These are phyloP conservation scores for Mycosphaerella arachidis DNA, from an alignment of 2,329 filamentous ascomycete species.

Conservation along the genomic window DNA sequence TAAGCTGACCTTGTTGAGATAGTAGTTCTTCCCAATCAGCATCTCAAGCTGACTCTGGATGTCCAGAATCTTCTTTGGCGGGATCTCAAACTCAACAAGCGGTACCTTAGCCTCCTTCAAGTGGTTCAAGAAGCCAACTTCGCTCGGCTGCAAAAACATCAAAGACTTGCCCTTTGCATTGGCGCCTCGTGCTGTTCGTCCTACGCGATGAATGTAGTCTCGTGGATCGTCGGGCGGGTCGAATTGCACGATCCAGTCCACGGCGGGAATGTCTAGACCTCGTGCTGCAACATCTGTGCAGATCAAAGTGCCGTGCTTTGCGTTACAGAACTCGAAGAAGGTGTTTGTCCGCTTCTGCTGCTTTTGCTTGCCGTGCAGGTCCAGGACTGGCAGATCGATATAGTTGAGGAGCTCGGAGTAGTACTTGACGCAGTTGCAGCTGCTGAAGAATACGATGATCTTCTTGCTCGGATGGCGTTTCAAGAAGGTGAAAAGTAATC, in stretches of 20 bases:
- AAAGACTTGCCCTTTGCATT: slow-evolving; percentile 81
- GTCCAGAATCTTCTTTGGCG: slow-evolving; percentile 82
- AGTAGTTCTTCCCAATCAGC: slow-evolving; percentile 92
- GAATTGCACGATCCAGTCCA: slow-evolving; percentile 96
- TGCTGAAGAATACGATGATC: slow-evolving; percentile 94
- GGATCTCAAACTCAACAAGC: slow-evolving; percentile 94
- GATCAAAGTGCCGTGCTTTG: slow-evolving; percentile 79
- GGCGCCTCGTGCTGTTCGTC: slow-evolving; percentile 82
- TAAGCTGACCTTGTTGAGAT: slow-evolving; percentile 74
- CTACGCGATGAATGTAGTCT: slow-evolving; percentile 93
- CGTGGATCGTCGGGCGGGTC: slow-evolving; percentile 60
- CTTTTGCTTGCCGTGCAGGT: slow-evolving; percentile 92
- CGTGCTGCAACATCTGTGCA: slow-evolving; percentile 95
- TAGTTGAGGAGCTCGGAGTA: slow-evolving; percentile 94
- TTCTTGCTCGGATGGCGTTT: slow-evolving; percentile 93
- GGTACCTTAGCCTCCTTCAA: slow-evolving; percentile 89
- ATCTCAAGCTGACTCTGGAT: slow-evolving; percentile 80
- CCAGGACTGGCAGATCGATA: slow-evolving; percentile 85
- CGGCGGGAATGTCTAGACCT: slow-evolving; percentile 90
- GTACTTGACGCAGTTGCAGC: slow-evolving; percentile 80
- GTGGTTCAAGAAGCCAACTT: slow-evolving; percentile 87
- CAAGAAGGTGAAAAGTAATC: slow-evolving; percentile 89
- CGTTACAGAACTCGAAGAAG: slow-evolving; percentile 93
- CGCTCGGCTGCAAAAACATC: slow-evolving; percentile 87
- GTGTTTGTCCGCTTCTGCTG: slow-evolving; percentile 98